Evolutionary conservation across 306 rosid species (phyloP).

Genomic region (Acacia acuminata): DNA sequence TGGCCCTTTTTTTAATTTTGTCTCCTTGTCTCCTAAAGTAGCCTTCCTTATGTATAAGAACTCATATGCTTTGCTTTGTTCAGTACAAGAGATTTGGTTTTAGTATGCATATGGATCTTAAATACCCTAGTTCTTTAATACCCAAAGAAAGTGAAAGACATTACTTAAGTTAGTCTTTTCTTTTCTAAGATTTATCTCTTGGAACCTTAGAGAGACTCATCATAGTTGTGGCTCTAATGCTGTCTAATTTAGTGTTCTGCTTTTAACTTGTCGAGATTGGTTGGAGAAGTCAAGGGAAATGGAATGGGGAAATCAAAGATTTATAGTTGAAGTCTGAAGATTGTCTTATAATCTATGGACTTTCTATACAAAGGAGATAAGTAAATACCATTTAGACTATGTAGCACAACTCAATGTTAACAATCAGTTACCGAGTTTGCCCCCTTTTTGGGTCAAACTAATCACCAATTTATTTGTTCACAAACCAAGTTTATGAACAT

Average conservation of each 20-base stretch:
- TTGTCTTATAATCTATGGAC: neutral
- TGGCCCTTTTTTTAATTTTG: neutral
- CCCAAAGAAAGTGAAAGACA: neutral
- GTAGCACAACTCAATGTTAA: neutral
- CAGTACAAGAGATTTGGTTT: neutral
- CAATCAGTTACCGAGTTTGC: neutral
- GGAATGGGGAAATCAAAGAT: neutral
- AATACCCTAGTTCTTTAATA: neutral
- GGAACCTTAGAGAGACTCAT: neutral
- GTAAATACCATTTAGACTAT: neutral
- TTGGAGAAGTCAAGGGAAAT: conserved; percentile 4
- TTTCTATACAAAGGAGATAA: neutral
- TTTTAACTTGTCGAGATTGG: neutral
- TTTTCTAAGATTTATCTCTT: neutral
- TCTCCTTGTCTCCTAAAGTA: neutral
- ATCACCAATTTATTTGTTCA: neutral
- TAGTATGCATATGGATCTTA: neutral
- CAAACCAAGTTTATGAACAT: neutral
- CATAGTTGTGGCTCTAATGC: neutral
- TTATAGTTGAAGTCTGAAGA: conserved; percentile 5
- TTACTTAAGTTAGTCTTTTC: neutral
- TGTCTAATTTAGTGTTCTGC: neutral
- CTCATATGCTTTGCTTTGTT: neutral
- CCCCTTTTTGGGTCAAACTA: neutral
- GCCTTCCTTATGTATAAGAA: neutral